Conservation (phyloP, 23 red algal genomes). For the Gracilaria vermiculophylla region DNA sequence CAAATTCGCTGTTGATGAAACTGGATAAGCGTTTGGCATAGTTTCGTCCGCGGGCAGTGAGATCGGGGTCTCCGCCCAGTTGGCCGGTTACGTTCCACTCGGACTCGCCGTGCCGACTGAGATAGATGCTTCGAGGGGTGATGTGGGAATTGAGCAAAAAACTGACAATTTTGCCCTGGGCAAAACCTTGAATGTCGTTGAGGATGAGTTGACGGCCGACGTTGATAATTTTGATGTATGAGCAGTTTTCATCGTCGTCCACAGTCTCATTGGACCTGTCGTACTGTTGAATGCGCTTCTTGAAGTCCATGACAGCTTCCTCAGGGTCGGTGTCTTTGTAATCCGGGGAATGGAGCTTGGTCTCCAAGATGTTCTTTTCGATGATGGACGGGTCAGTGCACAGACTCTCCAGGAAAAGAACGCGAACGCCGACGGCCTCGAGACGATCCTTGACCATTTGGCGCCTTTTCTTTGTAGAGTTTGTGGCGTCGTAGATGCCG, state of each 20-base stretch:
- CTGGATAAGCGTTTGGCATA: constrained; percentile 70
- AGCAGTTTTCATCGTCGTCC: constrained; percentile 64
- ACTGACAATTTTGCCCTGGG: constrained; percentile 95
- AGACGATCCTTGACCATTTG: constrained; percentile 79
- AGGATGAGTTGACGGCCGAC: constrained; percentile 86
- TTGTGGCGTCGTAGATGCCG: constrained; percentile 97
- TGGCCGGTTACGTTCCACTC: constrained; percentile 98
- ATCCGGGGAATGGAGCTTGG: constrained; percentile 88
- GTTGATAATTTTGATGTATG: constrained; percentile 94
- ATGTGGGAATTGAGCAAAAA: constrained; percentile 95
- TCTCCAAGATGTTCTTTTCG: constrained; percentile 95
- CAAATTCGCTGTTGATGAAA: constrained; percentile 86
- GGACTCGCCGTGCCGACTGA: constrained; percentile 93
- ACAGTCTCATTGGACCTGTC: constrained; percentile 77
- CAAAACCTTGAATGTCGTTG: constrained; percentile 87
- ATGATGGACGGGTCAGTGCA: constrained; percentile 86
- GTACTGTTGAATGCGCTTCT: constrained; percentile 83
- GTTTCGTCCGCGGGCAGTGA: constrained; percentile 77
- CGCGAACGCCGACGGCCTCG: constrained; percentile 81
- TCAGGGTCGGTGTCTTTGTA: constrained; percentile 88
- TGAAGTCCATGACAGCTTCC: constrained; percentile 87
- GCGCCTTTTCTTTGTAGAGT: constrained; percentile 80
- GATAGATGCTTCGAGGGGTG: constrained; percentile 84
- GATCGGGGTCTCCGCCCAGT: constrained; percentile 89
- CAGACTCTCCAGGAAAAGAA: constrained; percentile 95